These are phyloP conservation scores for Oehlia diaphana DNA, from an alignment of 192 early-diverging fungal species.

Conservation along the genomic window DNA sequence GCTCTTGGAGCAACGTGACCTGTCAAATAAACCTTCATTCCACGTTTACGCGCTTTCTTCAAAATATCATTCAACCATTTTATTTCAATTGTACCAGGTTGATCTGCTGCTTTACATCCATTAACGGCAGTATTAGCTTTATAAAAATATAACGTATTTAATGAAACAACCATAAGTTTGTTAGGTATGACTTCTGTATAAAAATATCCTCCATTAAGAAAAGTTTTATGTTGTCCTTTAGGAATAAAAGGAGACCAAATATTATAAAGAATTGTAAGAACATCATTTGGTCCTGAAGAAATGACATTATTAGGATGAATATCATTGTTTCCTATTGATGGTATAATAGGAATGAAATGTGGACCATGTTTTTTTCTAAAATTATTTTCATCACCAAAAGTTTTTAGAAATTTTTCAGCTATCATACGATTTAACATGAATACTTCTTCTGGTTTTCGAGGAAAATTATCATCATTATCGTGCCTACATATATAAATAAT, in stretches of 20 bases:
- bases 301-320: conserved; percentile 71
- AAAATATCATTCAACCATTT: conserved; percentile 69
- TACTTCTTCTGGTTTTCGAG: conserved; percentile 64
- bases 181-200: conserved; percentile 52
- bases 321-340: conserved; percentile 67
- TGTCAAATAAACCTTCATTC: conserved; percentile 56
- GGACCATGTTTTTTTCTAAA: conserved; percentile 20
- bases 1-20: conserved; percentile 67
- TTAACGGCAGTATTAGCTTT: conserved; percentile 66
- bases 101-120: conserved; percentile 54
- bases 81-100: conserved; percentile 65
- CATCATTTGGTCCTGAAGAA: conserved; percentile 47
- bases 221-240: conserved; percentile 55
- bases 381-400: conserved; percentile 44
- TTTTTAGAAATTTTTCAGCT: conserved; percentile 41
- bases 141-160: conserved; percentile 78
- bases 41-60: conserved; percentile 40
- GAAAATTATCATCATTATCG: conserved; percentile 64
- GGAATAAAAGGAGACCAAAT: conserved; percentile 66
- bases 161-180: conserved; percentile 56
- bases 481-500: conserved; percentile 43
- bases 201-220: conserved; percentile 71
- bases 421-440: conserved; percentile 54
- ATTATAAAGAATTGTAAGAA: conserved; percentile 48
- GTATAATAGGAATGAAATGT: conserved; percentile 49